Evolutionary conservation across 1,139 yeast genomes (phyloP).

Genomic region (Lodderomyces jiufengensis): DNA sequence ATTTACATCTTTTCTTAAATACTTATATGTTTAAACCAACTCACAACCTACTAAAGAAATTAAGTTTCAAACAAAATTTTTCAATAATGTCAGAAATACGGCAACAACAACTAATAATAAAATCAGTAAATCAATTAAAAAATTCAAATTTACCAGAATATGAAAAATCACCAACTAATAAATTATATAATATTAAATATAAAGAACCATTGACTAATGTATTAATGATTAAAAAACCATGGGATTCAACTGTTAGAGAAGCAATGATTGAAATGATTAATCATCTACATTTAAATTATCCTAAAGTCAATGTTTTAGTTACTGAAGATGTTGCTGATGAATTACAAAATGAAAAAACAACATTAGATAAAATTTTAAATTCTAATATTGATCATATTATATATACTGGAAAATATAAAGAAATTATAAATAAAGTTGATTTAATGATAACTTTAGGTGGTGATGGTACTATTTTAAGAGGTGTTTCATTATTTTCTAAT

Average conservation of each 20-base stretch:
- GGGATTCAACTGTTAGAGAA: conserved; percentile 60
- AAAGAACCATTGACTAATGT: conserved; percentile 59
- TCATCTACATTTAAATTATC: conserved; percentile 54
- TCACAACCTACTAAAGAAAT: too few relatives aligned
- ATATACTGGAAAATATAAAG: conserved; percentile 58
- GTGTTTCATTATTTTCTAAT: conserved; percentile 62
- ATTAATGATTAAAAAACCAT: conserved; percentile 79
- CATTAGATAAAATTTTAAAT: conserved; percentile 9
- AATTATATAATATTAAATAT: conserved; percentile 40
- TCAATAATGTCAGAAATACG: background rate
- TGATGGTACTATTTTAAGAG: conserved; percentile 87
- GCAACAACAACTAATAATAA: conserved; percentile 3
- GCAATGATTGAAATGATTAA: conserved; percentile 66
- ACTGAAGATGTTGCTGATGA: conserved; percentile 76
- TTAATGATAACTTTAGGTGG: conserved; percentile 87
- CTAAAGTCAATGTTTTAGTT: conserved; percentile 72
- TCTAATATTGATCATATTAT: conserved; percentile 11
- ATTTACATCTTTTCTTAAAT: too few relatives aligned
- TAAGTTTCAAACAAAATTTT: too few relatives aligned
- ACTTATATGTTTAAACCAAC: too few relatives aligned
- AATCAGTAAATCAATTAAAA: conserved; percentile 12
- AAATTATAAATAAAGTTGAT: conserved; percentile 60
- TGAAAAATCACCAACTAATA: conserved; percentile 11
- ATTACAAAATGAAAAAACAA: conserved; percentile 32
- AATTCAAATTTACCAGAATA: conserved; percentile 12